These are phyloP conservation scores for Trichosporon ovoides DNA, from an alignment of 1,284 basidiomycete genomes.

Conservation along the genomic window DNA sequence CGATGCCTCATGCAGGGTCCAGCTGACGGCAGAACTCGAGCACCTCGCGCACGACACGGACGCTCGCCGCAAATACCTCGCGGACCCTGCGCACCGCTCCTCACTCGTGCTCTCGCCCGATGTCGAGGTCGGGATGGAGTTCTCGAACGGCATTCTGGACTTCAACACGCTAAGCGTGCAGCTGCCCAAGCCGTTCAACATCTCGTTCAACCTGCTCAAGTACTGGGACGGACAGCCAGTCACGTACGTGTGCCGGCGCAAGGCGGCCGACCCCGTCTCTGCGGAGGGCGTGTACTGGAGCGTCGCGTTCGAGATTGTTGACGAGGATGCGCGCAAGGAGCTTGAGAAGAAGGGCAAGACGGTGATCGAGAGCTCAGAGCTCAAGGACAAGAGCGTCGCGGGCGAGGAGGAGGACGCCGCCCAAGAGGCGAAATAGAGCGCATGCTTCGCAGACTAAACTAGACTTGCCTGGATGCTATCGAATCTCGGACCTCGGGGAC, in stretches of 20 bases:
- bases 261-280: constrained; percentile 25
- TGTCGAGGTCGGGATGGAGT: constrained; percentile 50
- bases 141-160: constrained; percentile 49
- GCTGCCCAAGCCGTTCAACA: constrained; percentile 60
- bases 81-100: constrained; percentile 54
- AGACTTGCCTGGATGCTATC: too few species aligned
- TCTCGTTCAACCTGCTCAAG: constrained; percentile 70
- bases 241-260: constrained; percentile 41
- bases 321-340: constrained; percentile 48
- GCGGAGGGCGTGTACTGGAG: constrained; percentile 33
- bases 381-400: constrained; percentile 1
- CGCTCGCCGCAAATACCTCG: constrained; percentile 61
- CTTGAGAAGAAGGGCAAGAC: constrained; percentile 18
- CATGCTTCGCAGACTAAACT: too few species aligned
- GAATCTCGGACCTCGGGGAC: too few species aligned
- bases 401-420: neutral
- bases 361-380: neutral
- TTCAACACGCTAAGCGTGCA: constrained; percentile 65
- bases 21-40: too few species aligned
- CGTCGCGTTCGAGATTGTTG: constrained; percentile 45
- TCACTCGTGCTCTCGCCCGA: constrained; percentile 56
- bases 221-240: constrained; percentile 83
- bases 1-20: too few species aligned
- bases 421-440: too few species aligned
- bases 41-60: constrained; percentile 12